Percentiles rank a stretch among this genome's conserved stretches.
These are phyloP conservation scores for Leccinum variicolor DNA, from an alignment of 768 basidiomycete genomes.

Conservation along the genomic window DNA sequence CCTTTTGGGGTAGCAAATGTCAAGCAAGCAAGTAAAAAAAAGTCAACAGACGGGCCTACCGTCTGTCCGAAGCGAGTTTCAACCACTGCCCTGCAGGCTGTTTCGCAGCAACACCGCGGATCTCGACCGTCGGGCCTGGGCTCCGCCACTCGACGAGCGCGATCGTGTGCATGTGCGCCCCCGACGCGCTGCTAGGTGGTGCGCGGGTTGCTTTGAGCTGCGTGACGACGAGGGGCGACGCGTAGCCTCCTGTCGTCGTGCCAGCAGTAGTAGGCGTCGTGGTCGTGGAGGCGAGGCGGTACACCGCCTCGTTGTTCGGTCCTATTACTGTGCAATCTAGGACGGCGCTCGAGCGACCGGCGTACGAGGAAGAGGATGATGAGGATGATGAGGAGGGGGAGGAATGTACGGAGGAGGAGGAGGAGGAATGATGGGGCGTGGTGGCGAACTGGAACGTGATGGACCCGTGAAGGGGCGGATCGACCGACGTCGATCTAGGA, in stretches of 20 bases:
- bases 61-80: constrained; percentile 43
- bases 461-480: constrained; percentile 31
- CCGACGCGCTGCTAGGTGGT: constrained; percentile 16
- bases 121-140: constrained; percentile 47
- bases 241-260: neutral
- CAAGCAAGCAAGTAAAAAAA: neutral
- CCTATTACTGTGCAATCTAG: constrained; percentile 44
- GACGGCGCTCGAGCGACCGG: neutral
- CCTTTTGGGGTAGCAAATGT: constrained; percentile 15
- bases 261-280: constrained; percentile 24
- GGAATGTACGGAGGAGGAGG: neutral
- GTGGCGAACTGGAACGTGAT: constrained; percentile 38
- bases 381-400: neutral
- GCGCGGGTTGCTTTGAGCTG: constrained; percentile 38
- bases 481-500: constrained; percentile 26
- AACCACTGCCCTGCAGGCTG: constrained; percentile 55
- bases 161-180: constrained; percentile 30
- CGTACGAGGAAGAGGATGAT: neutral
- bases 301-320: constrained; percentile 45
- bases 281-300: constrained; percentile 38
- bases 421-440: neutral
- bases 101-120: constrained; percentile 47
- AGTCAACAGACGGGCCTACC: constrained; percentile 22
- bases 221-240: neutral
- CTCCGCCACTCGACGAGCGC: constrained; percentile 57